Evolutionary conservation across 2,329 filamentous ascomycete genomes (phyloP), one percentile per base, ranked within the genome.

Genomic region (Didymella sp.): DNA sequence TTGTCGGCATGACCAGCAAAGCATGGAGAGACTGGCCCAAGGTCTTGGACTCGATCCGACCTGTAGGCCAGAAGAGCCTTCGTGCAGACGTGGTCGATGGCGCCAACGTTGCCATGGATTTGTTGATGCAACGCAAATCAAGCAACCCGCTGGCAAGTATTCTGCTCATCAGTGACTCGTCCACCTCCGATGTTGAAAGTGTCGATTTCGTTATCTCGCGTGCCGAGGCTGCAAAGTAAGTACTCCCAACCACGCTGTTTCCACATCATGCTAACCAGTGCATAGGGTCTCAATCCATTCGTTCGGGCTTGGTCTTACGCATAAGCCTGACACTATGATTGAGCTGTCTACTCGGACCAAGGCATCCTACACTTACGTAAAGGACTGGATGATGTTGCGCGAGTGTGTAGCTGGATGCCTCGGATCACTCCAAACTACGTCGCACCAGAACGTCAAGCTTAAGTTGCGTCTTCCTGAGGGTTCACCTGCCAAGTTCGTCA

Each of bases 361-460:
- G 79, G 95, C 93, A 4, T 96, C 92, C 1, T 99, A 98, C 73
- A 96, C 92, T 1, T 99, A 98, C 70, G 93, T 99, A 66, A 99
- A 98, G 78, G 95, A 99, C 76, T 99, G 95, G 95, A 98, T 98
- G 94, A 99, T 98, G 94, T 84, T 99, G 31, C 89, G 95, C 25
- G 95, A 99, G 76, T 98, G 95, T 74, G 84, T 97, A 41, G 95
- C 93, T 22, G 95, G 95, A 40, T 98, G 94, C 70, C 81, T 99
- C 25, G 95, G 95, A 43, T 88, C 92, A 13, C 85, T 98, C 73
- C 95, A 99, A 76, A 92, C 91, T 2, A 89, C 92, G 25, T 98
- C 95, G n/a, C 95, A 99, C 74, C 95, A 98, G 75, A 98, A 98
- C 71, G 95, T 96, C 55, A 97, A 96, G 80, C 84, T 99, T 51